Base-by-base conservation (phyloP, 139 green algal species). In the Spirogloea muscicola region DNA sequence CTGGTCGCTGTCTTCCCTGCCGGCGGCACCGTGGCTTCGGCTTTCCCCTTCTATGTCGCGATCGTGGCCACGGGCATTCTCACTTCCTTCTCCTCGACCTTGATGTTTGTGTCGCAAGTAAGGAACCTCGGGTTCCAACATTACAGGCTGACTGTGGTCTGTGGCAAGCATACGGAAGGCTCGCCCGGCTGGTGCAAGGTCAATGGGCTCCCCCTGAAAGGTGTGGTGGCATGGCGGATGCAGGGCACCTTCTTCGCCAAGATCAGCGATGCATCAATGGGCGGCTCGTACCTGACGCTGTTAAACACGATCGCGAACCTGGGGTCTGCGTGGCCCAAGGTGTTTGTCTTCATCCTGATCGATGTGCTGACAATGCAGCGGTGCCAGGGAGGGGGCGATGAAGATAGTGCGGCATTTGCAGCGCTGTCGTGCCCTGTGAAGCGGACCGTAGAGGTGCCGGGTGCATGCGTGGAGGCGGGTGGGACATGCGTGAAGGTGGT, bases 271-370 rank as follows among this genome's bases (percentile, higher is more conserved):
- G 84, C 87, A 37, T 60, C 16, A 36, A 91, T 92, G 86, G 91
- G 92, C 25, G 92, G 92, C 31, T 86, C 91, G 1, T 97, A 96
- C 84, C 84, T 97, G 18, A 97, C 92, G 2, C 87, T 97, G 58
- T 87, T 97, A 34, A 97, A 97, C 86, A 96, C 92, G 9, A 90
- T 96, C 39, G 87, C 91, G 46, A 97, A 97, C 88, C 86, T 97
- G 81, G 92, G 92, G 6, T 74, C 44, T 46, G 44, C 43, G 38
- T 74, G 66, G 66, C 66, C 66, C 51, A 65, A 63, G 33, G 60
- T 72, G 18, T 72, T 72, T 16, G 39, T 72, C 25, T 72, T 72
- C 39, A 25, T 72, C 18, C 39, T 72, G 25, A 61, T 72, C 3
- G 63, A 72, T 36, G 21, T 29, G 38, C 39, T 72, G 25, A 72